A percentile compares a stretch with the other conserved stretches of the same genome.
Evolutionary conservation across 2,329 filamentous ascomycete species (phyloP).

Genomic region (Ilyonectria destructans): DNA sequence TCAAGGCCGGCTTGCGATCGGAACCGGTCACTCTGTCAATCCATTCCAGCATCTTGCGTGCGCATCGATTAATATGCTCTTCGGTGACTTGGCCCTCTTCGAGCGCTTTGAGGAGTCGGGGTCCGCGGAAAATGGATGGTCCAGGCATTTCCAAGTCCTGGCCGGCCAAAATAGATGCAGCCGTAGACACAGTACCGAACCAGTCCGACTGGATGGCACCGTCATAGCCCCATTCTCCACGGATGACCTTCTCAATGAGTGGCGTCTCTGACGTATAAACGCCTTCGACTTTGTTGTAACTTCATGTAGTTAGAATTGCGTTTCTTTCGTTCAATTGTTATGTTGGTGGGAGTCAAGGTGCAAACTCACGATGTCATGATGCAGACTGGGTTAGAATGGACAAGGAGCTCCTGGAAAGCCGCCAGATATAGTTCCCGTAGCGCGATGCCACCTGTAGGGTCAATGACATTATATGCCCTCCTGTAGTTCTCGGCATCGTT

Average conservation of each 20-base stretch:
- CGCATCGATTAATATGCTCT: conserved; percentile 6
- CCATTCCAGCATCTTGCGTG: neutral
- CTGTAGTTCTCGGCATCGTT: conserved; percentile 36
- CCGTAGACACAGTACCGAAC: conserved; percentile 33
- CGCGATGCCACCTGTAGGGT: neutral
- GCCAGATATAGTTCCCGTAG: conserved; percentile 34
- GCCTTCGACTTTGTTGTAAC: conserved; percentile 37
- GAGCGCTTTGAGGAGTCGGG: conserved; percentile 22
- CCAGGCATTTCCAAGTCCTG: conserved; percentile 35
- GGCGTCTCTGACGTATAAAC: conserved; percentile 17
- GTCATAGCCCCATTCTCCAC: conserved; percentile 29
- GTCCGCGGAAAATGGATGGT: conserved; percentile 29
- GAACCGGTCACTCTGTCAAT: conserved; percentile 14
- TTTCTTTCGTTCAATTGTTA: too few relatives aligned
- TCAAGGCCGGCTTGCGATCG: neutral
- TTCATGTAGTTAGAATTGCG: neutral
- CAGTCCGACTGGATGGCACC: conserved; percentile 38
- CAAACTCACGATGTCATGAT: conserved; percentile 37
- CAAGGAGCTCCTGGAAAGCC: conserved; percentile 29
- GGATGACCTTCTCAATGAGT: conserved; percentile 6
- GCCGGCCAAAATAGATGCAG: conserved; percentile 20
- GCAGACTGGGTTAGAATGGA: conserved; percentile 18
- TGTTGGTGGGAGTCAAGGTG: too few relatives aligned
- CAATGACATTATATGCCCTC: conserved; percentile 31
- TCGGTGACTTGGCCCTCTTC: neutral